Conservation (phyloP, 108 stramenopile species). For the Poteriospumella lacustris region DNA sequence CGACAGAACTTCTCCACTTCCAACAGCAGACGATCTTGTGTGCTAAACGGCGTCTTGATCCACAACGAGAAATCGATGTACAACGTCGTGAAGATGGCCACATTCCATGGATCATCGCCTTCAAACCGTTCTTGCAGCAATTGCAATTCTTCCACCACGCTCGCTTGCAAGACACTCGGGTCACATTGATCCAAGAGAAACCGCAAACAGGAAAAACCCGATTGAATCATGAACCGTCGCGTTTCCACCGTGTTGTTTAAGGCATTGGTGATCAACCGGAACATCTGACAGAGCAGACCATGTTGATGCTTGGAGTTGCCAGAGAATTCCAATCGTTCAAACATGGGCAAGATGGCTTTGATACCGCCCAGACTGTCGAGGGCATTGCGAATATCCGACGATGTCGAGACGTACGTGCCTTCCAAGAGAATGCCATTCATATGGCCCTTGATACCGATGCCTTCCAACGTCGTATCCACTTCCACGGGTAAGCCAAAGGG, state of each 20-base stretch:
- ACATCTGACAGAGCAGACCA: no score
- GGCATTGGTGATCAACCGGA: no score
- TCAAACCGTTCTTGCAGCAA: neutral
- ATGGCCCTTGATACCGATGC: no score
- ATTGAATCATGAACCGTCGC: neutral
- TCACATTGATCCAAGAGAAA: conserved; percentile 1
- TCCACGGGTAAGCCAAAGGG: no score
- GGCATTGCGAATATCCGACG: no score
- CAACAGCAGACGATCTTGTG: neutral
- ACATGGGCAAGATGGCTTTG: no score
- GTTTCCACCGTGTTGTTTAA: neutral
- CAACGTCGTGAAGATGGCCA: neutral
- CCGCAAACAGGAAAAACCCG: neutral
- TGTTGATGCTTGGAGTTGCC: no score
- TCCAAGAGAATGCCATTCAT: no score
- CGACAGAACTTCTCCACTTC: neutral
- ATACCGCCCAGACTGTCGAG: no score
- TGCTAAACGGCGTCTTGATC: neutral
- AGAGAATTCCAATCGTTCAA: no score
- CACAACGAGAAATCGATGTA: neutral
- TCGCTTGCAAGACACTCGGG: neutral
- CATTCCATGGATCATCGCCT: neutral
- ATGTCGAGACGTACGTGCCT: no score
- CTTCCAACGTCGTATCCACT: no score
- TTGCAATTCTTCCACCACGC: neutral